Evolutionary conservation across 176 grass and related monocot species (phyloP), one percentile per base, ranked within the genome.

Genomic region (Oryza australiensis): DNA sequence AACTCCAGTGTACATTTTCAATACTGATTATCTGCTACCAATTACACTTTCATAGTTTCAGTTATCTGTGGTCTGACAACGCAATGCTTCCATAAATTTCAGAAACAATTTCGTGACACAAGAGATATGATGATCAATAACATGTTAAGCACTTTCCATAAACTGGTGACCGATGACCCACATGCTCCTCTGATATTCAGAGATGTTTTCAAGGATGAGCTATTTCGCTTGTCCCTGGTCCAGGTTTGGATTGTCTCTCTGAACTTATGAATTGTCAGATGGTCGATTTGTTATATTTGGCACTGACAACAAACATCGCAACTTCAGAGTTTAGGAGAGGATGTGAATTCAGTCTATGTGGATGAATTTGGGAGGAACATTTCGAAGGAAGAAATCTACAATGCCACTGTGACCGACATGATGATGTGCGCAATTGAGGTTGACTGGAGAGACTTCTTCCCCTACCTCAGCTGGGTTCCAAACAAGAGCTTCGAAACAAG

Each of bases 361-460:
- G 82, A 89, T 76, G 91, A 97, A 46, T 79, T 90, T 45, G 88
- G 86, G 34, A 90, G 82, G 69, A 81, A 87, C 18, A 30, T 97
- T 20, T 85, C 88, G 0, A 85, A 68, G 70, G 81, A 76, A 11
- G 89, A 97, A 86, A 83, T 97, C 2, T 91, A 84, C 65, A n/a
- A 89, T 15, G 26, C 80, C 28, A 80, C 84, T 27, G 92, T 92
- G n/a, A 35, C 74, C 34, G 92, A 97, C 80, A 93, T 89, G 74
- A 92, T 94, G 92, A 87, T 70, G 73, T 87, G 90, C 16, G 86
- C 86, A 42, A 87, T 88, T 46, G 92, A 90, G 35, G 89, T 97
- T 0, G 94, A 97, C 18, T 97, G 94, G 94, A 97, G 91, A 79
- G 94, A 97, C 38, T 97, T 97, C 89, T 97, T 97, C 83, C 91